A percentile compares a stretch with the other conserved stretches of the same genome.
These are phyloP conservation scores for Galerina sulciceps DNA, from an alignment of 768 basidiomycete species.

Conservation along the genomic window DNA sequence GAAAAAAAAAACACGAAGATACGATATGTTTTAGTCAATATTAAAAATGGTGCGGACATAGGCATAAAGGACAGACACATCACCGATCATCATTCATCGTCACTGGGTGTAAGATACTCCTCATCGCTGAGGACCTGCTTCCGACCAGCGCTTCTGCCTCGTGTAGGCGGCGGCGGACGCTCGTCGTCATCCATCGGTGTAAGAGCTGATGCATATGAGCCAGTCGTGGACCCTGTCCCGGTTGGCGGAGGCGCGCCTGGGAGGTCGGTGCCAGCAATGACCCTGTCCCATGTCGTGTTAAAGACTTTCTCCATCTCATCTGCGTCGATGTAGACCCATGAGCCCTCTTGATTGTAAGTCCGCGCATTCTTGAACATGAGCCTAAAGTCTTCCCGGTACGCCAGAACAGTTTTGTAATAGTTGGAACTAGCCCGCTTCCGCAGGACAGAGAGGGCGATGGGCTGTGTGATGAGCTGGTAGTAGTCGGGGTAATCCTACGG, in stretches of 20 bases:
- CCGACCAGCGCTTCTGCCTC: conserved; percentile 63
- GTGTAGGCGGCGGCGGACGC: conserved; percentile 55
- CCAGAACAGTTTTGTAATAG: conserved; percentile 74
- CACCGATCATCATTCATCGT: conserved; percentile 56
- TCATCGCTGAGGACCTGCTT: conserved; percentile 80
- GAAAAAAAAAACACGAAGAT: neutral
- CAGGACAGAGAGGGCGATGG: conserved; percentile 87
- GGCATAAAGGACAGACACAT: neutral
- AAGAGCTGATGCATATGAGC: conserved; percentile 67
- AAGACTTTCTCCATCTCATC: conserved; percentile 94
- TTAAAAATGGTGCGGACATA: neutral
- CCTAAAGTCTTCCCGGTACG: conserved; percentile 80
- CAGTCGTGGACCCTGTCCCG: conserved; percentile 46
- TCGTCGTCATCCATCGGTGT: conserved; percentile 87
- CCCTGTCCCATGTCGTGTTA: conserved; percentile 66
- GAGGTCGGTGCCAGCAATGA: conserved; percentile 68
- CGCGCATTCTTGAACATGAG: conserved; percentile 95
- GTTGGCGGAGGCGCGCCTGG: conserved; percentile 66
- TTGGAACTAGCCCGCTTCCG: conserved; percentile 72
- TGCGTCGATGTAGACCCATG: conserved; percentile 93
- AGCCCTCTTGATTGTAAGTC: conserved; percentile 93
- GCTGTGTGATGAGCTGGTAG: conserved; percentile 84
- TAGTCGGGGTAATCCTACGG: conserved; percentile 88
- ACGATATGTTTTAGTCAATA: neutral
- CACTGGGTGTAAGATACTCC: conserved; percentile 74